phyloP scores from a whole-genome alignment of 106 monocot genomes.

The Phalaenopsis aphrodite region DNA sequence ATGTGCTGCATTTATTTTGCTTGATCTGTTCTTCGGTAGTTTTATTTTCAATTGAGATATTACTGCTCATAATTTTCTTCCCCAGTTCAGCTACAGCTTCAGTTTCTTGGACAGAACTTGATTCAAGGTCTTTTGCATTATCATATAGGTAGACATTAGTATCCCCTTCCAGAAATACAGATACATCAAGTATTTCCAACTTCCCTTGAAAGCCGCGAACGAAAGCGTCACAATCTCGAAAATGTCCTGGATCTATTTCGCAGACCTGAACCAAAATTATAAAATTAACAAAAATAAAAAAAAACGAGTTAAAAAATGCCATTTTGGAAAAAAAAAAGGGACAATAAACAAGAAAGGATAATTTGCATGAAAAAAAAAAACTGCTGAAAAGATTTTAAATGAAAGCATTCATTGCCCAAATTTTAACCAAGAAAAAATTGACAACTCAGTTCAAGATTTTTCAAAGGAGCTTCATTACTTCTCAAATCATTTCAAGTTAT shows the following conservation, averaged over 20 bases:
- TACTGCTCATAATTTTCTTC: constrained; percentile 35
- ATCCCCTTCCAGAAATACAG: constrained; percentile 56
- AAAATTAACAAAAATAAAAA: not conserved
- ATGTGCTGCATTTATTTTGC: constrained; percentile 74
- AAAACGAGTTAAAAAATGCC: not conserved
- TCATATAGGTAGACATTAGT: constrained; percentile 48
- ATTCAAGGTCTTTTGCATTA: constrained; percentile 29
- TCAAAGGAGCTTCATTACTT: no score
- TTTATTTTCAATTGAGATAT: constrained; percentile 25
- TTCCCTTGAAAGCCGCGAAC: constrained; percentile 68
- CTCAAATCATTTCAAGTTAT: no score
- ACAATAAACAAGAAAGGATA: not conserved
- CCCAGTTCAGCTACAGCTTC: constrained; percentile 26
- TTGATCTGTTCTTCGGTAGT: constrained; percentile 28
- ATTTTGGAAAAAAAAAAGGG: not conserved
- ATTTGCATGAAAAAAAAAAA: no score
- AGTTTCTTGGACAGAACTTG: constrained; percentile 14
- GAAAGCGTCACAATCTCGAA: constrained; percentile 77
- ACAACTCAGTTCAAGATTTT: no score
- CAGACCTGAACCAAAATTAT: constrained; percentile 46
- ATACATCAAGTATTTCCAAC: constrained; percentile 81
- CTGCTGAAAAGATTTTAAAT: no score
- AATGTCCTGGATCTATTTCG: constrained; percentile 75
- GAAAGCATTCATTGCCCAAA: no score
- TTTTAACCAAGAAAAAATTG: no score